Conservation (phyloP, 768 basidiomycete genomes). For the Boletus edulis region DNA sequence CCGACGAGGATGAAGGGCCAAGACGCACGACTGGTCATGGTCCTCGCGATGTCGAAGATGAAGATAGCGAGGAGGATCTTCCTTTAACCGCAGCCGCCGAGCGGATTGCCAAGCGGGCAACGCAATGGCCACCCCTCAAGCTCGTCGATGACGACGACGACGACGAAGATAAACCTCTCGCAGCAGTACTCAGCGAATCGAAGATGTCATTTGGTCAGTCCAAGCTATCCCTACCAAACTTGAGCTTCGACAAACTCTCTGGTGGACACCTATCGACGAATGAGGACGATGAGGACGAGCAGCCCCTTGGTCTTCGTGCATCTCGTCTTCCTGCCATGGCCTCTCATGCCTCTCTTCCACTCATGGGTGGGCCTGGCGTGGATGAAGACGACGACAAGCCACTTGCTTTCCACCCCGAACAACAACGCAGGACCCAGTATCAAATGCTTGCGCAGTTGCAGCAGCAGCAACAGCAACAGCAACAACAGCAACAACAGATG, state of each 20-base stretch:
- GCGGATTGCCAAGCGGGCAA: conserved; percentile 49
- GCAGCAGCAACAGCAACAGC: conserved; percentile 48
- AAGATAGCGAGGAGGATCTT: conserved; percentile 77
- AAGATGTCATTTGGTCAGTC: conserved; percentile 43
- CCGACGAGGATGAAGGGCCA: conserved; percentile 58
- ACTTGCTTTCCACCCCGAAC: conserved; percentile 72
- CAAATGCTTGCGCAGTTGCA: conserved; percentile 43
- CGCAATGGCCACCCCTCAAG: conserved; percentile 22
- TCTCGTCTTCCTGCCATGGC: conserved; percentile 40
- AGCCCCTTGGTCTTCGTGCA: conserved; percentile 68
- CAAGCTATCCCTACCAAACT: conserved; percentile 42
- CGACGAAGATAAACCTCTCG: conserved; percentile 63
- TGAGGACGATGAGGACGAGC: conserved; percentile 64
- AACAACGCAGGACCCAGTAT: conserved; percentile 67
- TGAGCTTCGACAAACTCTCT: conserved; percentile 39
- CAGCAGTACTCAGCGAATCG: conserved; percentile 50
- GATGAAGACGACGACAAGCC: conserved; percentile 71
- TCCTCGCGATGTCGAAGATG: conserved; percentile 44
- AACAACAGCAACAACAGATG: conserved; percentile 57
- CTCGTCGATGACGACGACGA: conserved; percentile 47
- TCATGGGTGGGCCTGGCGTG: conserved; percentile 38
- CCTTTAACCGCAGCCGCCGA: conserved; percentile 67
- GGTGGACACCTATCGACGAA: conserved; percentile 20
- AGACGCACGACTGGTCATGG: conserved; percentile 60
- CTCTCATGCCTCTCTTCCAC: conserved; percentile 27